Percentiles rank a stretch among this genome's conserved stretches.
phyloP scores from a whole-genome alignment of 2,329 filamentous ascomycete genomes.

The Xylaria multiplex region DNA sequence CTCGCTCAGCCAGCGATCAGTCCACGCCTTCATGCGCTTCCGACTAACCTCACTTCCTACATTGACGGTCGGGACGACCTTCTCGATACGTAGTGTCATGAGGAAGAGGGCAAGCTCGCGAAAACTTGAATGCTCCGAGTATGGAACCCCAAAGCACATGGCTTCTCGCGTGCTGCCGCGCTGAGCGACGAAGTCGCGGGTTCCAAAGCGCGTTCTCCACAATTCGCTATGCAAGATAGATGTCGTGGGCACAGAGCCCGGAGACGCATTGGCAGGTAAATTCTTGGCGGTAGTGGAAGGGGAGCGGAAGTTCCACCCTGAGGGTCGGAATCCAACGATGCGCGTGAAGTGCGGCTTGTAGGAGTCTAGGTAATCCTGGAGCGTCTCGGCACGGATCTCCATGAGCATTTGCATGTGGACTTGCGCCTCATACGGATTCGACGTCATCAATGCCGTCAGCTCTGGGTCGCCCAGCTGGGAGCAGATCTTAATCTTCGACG shows the following conservation, averaged over 20 bases:
- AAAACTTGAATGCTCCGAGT: constrained; percentile 95
- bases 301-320: constrained; percentile 87
- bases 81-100: constrained; percentile 85
- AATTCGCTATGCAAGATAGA: constrained; percentile 66
- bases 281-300: constrained; percentile 48
- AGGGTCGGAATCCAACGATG: constrained; percentile 90
- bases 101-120: constrained; percentile 93
- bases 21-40: constrained; percentile 72
- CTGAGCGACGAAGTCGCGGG: constrained; percentile 79
- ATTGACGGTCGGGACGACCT: constrained; percentile 94
- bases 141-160: constrained; percentile 92
- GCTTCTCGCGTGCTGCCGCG: constrained; percentile 84
- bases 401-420: constrained; percentile 98
- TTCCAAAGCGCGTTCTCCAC: constrained; percentile 80
- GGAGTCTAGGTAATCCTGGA: constrained; percentile 85
- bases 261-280: constrained; percentile 64
- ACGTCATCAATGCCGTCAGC: constrained; percentile 79
- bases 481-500: constrained; percentile 85
- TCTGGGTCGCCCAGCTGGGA: constrained; percentile 86
- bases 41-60: constrained; percentile 68
- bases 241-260: constrained; percentile 60
- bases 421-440: constrained; percentile 83
- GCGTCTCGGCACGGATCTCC: constrained; percentile 90
- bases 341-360: constrained; percentile 85
- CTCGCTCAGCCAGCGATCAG: constrained; percentile 70